Evolutionary conservation across 306 rosid genomes (phyloP).

Genomic region (Ammopiptanthus mongolicus): DNA sequence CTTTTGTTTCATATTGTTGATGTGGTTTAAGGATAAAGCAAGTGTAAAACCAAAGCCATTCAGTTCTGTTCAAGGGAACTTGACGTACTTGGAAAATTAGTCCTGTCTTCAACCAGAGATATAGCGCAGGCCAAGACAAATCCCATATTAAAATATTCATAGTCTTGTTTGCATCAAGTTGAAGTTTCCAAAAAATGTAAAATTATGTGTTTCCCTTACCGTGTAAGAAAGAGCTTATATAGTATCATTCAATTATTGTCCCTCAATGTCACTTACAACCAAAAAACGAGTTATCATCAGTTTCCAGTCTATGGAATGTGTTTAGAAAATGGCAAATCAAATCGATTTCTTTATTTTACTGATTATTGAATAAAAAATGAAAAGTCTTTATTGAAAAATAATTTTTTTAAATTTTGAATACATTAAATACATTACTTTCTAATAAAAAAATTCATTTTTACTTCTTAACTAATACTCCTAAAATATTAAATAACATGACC

Average conservation of each 20-base stretch:
- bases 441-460: too few species aligned
- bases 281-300: not conserved
- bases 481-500: too few species aligned
- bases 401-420: too few species aligned
- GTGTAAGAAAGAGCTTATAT: not conserved
- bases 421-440: too few species aligned
- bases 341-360: not conserved
- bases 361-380: too few species aligned
- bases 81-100: not conserved
- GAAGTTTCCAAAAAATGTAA: not conserved
- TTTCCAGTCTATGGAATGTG: not conserved
- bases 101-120: not conserved
- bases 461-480: too few species aligned
- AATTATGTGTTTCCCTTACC: not conserved
- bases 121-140: not conserved
- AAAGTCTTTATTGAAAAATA: too few species aligned
- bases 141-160: not conserved
- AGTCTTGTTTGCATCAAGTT: not conserved
- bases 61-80: not conserved
- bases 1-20: not conserved
- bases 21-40: not conserved
- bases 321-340: not conserved
- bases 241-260: conserved; percentile 2
- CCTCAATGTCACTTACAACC: not conserved
- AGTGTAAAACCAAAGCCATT: not conserved